Percentiles rank a stretch among this genome's conserved stretches.
These are phyloP conservation scores for Hygrophorus pudorinus DNA, from an alignment of 768 basidiomycete species.

Conservation along the genomic window DNA sequence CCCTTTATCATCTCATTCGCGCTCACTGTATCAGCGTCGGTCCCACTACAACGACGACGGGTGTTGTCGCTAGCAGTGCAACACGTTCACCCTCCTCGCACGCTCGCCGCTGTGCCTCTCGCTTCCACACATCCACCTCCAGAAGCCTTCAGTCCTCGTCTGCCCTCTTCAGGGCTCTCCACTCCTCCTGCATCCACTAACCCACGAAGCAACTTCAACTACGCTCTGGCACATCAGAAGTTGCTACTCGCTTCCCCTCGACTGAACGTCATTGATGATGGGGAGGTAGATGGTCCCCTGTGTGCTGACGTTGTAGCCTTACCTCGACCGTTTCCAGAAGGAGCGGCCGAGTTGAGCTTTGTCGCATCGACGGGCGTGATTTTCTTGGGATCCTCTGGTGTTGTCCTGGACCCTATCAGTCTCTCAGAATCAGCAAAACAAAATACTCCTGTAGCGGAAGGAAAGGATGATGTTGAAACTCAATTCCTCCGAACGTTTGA, in stretches of 20 bases:
- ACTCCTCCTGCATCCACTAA: constrained; percentile 35
- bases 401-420: constrained; percentile 35
- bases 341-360: not conserved
- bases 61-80: constrained; percentile 51
- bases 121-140: constrained; percentile 5
- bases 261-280: constrained; percentile 15
- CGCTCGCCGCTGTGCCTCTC: constrained; percentile 13
- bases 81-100: constrained; percentile 41
- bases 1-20: constrained; percentile 52
- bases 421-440: constrained; percentile 16
- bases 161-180: constrained; percentile 43
- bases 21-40: constrained; percentile 37
- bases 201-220: constrained; percentile 32
- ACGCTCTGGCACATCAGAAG: constrained; percentile 42
- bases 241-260: constrained; percentile 34
- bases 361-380: constrained; percentile 20
- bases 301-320: constrained; percentile 9
- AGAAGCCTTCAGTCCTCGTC: constrained; percentile 23
- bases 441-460: constrained; percentile 1
- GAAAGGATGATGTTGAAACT: constrained; percentile 19
- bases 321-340: constrained; percentile 24
- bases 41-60: constrained; percentile 29
- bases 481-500: constrained; percentile 46
- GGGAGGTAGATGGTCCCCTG: constrained; percentile 3
- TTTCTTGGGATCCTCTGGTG: constrained; percentile 42